phyloP scores from a whole-genome alignment of 495 filamentous ascomycete species.

The Stereocaulon alpinum region DNA sequence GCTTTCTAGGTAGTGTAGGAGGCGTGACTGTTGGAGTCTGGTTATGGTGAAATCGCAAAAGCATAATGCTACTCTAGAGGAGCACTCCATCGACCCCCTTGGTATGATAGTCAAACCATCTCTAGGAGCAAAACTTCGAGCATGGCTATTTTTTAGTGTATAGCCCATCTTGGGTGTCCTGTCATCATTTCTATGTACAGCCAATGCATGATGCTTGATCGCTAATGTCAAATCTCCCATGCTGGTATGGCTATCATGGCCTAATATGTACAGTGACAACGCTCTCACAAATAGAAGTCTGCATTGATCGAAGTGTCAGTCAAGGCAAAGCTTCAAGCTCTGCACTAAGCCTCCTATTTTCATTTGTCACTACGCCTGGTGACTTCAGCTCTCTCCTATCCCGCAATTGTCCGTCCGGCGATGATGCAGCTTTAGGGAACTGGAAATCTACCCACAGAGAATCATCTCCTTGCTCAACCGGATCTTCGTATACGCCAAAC shows the following conservation, averaged over 20 bases:
- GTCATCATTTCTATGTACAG: neutral
- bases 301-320: neutral
- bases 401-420: constrained; percentile 7
- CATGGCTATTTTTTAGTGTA: no score
- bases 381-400: neutral
- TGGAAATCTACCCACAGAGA: constrained; percentile 16
- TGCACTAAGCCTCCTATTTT: neutral
- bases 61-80: no score
- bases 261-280: neutral
- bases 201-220: neutral
- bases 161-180: neutral
- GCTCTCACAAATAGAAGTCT: neutral
- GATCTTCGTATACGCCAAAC: constrained; percentile 32
- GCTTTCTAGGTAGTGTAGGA: no score
- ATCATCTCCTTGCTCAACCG: constrained; percentile 12
- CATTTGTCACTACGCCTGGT: neutral
- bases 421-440: constrained; percentile 10
- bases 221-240: neutral
- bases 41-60: no score
- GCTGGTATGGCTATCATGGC: neutral
- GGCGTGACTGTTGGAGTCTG: no score
- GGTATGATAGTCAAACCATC: no score
- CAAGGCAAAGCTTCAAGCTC: constrained; percentile 5
- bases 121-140: no score
- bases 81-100: no score